phyloP scores from a whole-genome alignment of 2,329 filamentous ascomycete genomes.

The Colletotrichum sp. region DNA sequence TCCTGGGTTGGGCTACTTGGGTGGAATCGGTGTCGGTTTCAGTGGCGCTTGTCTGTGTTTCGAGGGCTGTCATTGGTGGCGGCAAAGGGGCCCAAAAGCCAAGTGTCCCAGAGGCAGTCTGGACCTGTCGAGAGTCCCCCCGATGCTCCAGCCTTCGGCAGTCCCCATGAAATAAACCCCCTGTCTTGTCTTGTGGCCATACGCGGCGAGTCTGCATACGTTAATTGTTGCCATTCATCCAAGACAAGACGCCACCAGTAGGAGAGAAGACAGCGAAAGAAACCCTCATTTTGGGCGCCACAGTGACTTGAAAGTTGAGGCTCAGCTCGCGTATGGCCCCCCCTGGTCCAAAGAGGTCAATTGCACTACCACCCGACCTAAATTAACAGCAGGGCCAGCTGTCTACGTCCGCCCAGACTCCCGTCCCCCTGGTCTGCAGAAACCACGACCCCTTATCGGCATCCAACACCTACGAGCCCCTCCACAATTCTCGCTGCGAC shows the following conservation, averaged over 20 bases:
- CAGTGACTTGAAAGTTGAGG: background rate
- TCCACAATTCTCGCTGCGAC: slow-evolving; percentile 18
- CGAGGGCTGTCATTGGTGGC: background rate
- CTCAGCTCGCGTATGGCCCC: background rate
- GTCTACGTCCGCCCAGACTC: slow-evolving; percentile 4
- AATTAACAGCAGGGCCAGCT: slow-evolving; percentile 3
- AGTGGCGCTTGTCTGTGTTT: slow-evolving; percentile 6
- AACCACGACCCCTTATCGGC: slow-evolving; percentile 19
- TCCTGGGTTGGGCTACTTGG: background rate
- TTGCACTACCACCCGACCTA: background rate
- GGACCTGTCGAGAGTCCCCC: background rate
- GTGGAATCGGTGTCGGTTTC: background rate
- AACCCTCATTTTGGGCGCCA: background rate
- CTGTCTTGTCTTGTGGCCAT: background rate
- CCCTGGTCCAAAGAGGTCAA: background rate
- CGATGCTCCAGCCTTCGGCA: slow-evolving; percentile 4
- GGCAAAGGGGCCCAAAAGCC: slow-evolving; percentile 4
- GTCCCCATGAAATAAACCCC: slow-evolving; percentile 1
- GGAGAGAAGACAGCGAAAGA: background rate
- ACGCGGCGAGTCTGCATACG: background rate
- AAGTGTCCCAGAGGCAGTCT: slow-evolving; percentile 15
- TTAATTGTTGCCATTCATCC: background rate
- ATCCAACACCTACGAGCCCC: slow-evolving; percentile 5
- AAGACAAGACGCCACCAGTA: background rate
- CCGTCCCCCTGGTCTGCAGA: background rate